Percentiles rank a stretch among this genome's conserved stretches.
Conservation (phyloP, 1,139 yeast species). For the Pichia sp. region DNA sequence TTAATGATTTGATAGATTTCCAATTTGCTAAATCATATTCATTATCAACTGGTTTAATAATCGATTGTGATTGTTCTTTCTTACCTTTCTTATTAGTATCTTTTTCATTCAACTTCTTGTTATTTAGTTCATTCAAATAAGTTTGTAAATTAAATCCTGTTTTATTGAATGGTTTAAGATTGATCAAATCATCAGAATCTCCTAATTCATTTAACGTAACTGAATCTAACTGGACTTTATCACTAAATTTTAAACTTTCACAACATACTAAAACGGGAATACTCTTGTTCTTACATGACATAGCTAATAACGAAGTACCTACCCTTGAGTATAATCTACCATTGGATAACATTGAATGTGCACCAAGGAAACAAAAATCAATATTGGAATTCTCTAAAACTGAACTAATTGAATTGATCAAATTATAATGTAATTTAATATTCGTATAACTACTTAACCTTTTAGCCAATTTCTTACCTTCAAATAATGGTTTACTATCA, state of each 20-base stretch:
- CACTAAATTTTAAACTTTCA: slow-evolving; percentile 91
- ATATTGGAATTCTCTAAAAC: slow-evolving; percentile 62
- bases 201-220: slow-evolving; percentile 91
- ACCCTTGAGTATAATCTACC: slow-evolving; percentile 91
- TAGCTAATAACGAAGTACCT: slow-evolving; percentile 90
- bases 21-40: slow-evolving; percentile 51
- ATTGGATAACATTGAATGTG: slow-evolving; percentile 94
- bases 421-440: slow-evolving; percentile 63
- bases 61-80: slow-evolving; percentile 13
- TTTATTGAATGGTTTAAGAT: slow-evolving; percentile 51
- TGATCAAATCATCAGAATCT: slow-evolving; percentile 68
- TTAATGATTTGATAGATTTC: slow-evolving; percentile 57
- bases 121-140: slow-evolving; percentile 45
- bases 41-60: slow-evolving; percentile 24
- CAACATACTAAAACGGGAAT: slow-evolving; percentile 94
- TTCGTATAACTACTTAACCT: slow-evolving; percentile 49
- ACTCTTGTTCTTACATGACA: slow-evolving; percentile 81
- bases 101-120: slow-evolving; percentile 16
- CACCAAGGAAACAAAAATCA: slow-evolving; percentile 88
- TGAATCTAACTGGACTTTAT: slow-evolving; percentile 90
- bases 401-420: slow-evolving; percentile 73
- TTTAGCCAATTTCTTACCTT: slow-evolving; percentile 73
- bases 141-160: slow-evolving; percentile 62
- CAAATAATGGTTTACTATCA: slow-evolving; percentile 93
- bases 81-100: slow-evolving; percentile 24